These are phyloP conservation scores for Daldinia bambusicola DNA, from an alignment of 495 filamentous ascomycete species.

Conservation along the genomic window DNA sequence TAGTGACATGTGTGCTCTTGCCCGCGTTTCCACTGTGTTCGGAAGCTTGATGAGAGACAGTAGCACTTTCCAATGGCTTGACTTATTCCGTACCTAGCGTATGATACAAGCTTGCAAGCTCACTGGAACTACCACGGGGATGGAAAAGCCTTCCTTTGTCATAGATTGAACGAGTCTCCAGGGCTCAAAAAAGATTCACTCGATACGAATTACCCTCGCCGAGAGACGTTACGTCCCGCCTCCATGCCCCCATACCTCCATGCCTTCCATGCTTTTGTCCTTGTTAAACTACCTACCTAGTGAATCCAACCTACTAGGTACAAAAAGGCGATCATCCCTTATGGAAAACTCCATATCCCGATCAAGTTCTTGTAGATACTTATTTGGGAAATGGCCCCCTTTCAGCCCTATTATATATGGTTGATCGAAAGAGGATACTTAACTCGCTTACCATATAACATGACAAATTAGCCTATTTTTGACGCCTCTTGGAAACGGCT, in stretches of 20 bases:
- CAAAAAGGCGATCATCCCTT: constrained; percentile 7
- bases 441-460: neutral
- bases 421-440: constrained; percentile 3
- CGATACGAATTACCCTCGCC: constrained; percentile 31
- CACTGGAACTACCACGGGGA: constrained; percentile 3
- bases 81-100: constrained; percentile 8
- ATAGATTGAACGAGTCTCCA: constrained; percentile 1
- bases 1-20: constrained; percentile 26
- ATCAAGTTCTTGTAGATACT: constrained; percentile 6
- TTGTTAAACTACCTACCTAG: neutral
- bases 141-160: neutral
- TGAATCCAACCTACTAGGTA: neutral
- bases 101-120: neutral
- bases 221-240: neutral
- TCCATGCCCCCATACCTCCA: neutral
- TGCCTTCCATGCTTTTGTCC: neutral
- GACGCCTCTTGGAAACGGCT: neutral
- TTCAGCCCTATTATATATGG: constrained; percentile 24
- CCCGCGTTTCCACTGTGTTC: constrained; percentile 8
- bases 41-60: constrained; percentile 32
- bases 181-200: constrained; percentile 11
- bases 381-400: constrained; percentile 9
- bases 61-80: constrained; percentile 7
- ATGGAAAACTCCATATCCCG: neutral
- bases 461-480: neutral